Conservation (phyloP, 345 rosid genomes). For the Cochlearia excelsa region DNA sequence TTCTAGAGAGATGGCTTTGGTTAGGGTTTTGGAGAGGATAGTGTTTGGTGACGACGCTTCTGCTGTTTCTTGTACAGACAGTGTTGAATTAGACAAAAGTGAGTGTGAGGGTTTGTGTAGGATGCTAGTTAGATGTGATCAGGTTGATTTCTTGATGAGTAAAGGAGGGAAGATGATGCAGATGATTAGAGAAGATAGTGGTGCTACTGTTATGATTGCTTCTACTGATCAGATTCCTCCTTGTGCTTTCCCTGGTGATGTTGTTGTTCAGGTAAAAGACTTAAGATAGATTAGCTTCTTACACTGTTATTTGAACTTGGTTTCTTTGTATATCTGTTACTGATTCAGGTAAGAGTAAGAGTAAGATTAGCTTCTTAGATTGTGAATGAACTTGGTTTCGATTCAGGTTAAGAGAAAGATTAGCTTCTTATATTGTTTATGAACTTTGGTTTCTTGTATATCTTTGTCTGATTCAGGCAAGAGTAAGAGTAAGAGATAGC, state of each 20-base stretch:
- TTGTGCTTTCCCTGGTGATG: slow-evolving; percentile 54
- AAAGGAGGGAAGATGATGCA: slow-evolving; percentile 51
- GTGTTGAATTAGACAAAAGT: slow-evolving; percentile 37
- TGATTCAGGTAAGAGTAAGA: too few species aligned
- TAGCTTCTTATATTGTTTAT: too few species aligned
- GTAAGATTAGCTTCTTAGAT: too few species aligned
- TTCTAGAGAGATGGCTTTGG: slow-evolving; percentile 50
- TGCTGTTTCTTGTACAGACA: slow-evolving; percentile 7
- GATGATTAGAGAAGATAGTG: slow-evolving; percentile 54
- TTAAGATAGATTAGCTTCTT: too few species aligned
- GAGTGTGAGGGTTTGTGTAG: slow-evolving; percentile 48
- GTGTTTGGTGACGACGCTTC: slow-evolving; percentile 49
- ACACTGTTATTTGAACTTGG: too few species aligned
- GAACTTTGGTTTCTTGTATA: too few species aligned
- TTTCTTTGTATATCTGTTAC: too few species aligned
- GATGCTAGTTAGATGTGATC: slow-evolving; percentile 50
- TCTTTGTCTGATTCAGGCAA: too few species aligned
- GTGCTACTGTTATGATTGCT: slow-evolving; percentile 45
- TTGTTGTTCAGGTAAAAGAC: slow-evolving; percentile 50
- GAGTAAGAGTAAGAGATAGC: too few species aligned
- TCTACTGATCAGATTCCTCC: slow-evolving; percentile 54
- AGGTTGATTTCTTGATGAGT: slow-evolving; percentile 43
- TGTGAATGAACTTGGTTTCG: too few species aligned
- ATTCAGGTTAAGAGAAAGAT: too few species aligned
- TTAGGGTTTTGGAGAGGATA: slow-evolving; percentile 63